Evolutionary conservation across 1,139 yeast genomes (phyloP).

Genomic region (Pichia sp.): DNA sequence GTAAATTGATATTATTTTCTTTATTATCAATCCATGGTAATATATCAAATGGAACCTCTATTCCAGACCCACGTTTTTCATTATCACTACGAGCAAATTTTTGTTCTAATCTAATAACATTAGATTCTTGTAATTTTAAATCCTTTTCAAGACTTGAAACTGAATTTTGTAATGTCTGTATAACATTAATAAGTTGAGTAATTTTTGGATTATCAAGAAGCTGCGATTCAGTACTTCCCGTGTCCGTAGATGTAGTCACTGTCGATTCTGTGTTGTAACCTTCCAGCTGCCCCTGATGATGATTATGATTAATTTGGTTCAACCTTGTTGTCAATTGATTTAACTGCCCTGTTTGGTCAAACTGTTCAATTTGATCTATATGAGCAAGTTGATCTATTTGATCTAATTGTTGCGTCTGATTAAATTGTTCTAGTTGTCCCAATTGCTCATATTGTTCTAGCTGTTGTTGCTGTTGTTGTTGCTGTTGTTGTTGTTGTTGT

Average conservation of each 20-base stretch:
- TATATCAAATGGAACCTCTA: constrained; percentile 24
- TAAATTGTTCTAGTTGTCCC: constrained; percentile 11
- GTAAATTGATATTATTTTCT: no score
- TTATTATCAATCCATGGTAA: constrained; percentile 20
- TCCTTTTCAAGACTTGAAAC: constrained; percentile 11
- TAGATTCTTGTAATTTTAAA: constrained; percentile 11
- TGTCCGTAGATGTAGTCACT: not conserved
- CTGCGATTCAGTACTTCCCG: not conserved
- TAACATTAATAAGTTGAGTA: not conserved
- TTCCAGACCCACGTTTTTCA: constrained; percentile 24
- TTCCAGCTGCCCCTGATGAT: no score
- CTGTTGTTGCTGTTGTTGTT: constrained; percentile 9
- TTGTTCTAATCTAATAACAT: constrained; percentile 24
- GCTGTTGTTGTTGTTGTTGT: no score
- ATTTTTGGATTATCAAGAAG: not conserved
- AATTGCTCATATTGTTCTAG: constrained; percentile 11
- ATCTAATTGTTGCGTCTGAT: constrained; percentile 3
- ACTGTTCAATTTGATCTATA: not conserved
- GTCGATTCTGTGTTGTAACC: no score
- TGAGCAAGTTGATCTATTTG: not conserved
- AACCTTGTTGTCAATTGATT: no score
- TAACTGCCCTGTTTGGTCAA: no score
- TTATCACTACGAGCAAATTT: constrained; percentile 22
- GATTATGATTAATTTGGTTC: no score
- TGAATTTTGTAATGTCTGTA: constrained; percentile 14